A percentile compares a stretch with the other conserved stretches of the same genome.
phyloP scores from a whole-genome alignment of 1,284 basidiomycete species.

The Entoloma clypeatum region DNA sequence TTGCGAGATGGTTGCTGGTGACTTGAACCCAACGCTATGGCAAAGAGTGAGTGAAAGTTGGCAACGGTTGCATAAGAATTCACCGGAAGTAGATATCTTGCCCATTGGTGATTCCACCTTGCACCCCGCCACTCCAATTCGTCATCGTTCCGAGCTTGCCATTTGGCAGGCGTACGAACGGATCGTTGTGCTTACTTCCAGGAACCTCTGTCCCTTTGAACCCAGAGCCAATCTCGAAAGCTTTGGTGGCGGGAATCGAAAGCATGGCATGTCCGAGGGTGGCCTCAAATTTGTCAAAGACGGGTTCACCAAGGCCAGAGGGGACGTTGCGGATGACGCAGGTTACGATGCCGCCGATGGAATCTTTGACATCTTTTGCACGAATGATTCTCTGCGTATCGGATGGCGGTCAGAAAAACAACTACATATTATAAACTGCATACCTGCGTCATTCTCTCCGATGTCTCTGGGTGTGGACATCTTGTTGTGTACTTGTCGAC shows the following conservation, averaged over 20 bases:
- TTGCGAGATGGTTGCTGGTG: slow-evolving; percentile 96
- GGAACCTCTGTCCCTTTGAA: slow-evolving; percentile 96
- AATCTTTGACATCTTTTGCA: slow-evolving; percentile 89
- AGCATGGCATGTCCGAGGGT: slow-evolving; percentile 97
- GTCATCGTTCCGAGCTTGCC: slow-evolving; percentile 81
- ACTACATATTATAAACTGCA: slow-evolving; percentile 11
- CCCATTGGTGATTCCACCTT: slow-evolving; percentile 97
- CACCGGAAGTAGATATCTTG: slow-evolving; percentile 98
- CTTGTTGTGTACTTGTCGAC: slow-evolving; percentile 89
- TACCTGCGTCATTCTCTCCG: slow-evolving; percentile 88
- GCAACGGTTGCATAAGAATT: background rate
- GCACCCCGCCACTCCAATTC: slow-evolving; percentile 97
- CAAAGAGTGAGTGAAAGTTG: background rate
- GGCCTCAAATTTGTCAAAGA: slow-evolving; percentile 99
- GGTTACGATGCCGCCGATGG: slow-evolving; percentile 95
- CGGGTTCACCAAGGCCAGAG: slow-evolving; percentile 92
- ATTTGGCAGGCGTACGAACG: slow-evolving; percentile 69
- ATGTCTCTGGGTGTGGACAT: slow-evolving; percentile 88
- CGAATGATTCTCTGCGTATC: slow-evolving; percentile 79
- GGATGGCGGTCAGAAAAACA: slow-evolving; percentile 10
- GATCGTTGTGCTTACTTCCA: slow-evolving; percentile 92
- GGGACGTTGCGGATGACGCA: slow-evolving; percentile 94
- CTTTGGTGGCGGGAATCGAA: slow-evolving; percentile 97
- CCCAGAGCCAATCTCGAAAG: slow-evolving; percentile 96
- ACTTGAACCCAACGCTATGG: slow-evolving; percentile 93